A percentile compares a stretch with the other conserved stretches of the same genome.
phyloP scores from a whole-genome alignment of 805 yeast species.

The Sungouiella blattae region DNA sequence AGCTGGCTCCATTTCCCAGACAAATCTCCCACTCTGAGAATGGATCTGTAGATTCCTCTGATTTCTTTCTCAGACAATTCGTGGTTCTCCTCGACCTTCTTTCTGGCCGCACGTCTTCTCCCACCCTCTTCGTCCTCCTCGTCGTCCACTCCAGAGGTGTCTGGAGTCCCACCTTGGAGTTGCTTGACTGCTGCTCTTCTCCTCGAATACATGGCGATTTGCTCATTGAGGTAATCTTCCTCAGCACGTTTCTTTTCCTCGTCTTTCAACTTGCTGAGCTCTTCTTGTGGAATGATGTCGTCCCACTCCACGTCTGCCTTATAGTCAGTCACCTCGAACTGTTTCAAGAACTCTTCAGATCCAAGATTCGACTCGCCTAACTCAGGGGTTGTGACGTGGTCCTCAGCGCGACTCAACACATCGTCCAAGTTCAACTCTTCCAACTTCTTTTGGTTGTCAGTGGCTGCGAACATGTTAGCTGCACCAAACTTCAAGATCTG shows the following conservation, averaged over 20 bases:
- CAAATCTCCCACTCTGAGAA: conserved; percentile 79
- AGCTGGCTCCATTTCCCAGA: conserved; percentile 75
- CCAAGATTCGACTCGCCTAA: conserved; percentile 97
- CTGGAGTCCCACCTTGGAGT: conserved; percentile 37
- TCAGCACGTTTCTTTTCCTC: conserved; percentile 86
- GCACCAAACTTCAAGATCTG: conserved; percentile 98
- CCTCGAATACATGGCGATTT: conserved; percentile 81
- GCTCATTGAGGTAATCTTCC: conserved; percentile 83
- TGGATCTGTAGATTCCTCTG: conserved; percentile 78
- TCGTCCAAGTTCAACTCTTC: conserved; percentile 95
- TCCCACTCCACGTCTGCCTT: conserved; percentile 99
- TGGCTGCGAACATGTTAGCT: conserved; percentile 95
- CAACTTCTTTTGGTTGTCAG: conserved; percentile 89
- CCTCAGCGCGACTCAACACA: conserved; percentile 94
- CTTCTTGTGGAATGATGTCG: conserved; percentile 96
- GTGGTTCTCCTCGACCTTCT: conserved; percentile 34
- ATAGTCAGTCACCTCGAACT: conserved; percentile 97
- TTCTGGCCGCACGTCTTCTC: conserved; percentile 21
- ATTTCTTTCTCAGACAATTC: conserved; percentile 81
- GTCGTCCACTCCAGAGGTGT: conserved; percentile 37
- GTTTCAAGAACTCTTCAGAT: conserved; percentile 95
- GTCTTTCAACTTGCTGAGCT: conserved; percentile 80
- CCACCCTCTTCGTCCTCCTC: conserved; percentile 34
- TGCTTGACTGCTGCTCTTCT: conserved; percentile 71
- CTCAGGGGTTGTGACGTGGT: conserved; percentile 93